Evolutionary conservation across 176 grass and related monocot genomes (phyloP).

Genomic region (Canna indica): DNA sequence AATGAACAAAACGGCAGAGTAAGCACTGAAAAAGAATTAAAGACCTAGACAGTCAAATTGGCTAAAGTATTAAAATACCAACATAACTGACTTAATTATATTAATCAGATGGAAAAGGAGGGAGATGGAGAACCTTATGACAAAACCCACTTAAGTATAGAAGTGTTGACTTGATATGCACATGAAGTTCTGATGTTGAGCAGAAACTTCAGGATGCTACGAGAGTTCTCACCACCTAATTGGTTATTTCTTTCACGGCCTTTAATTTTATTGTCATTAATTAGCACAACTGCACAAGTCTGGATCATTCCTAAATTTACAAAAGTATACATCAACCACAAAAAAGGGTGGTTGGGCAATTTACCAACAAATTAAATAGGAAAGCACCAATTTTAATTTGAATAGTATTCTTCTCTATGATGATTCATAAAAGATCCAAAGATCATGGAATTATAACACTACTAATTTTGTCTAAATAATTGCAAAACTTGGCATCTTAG

Average conservation of each 20-base stretch:
- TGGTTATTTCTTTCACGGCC: neutral
- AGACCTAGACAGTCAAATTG: neutral
- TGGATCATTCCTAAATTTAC: no score
- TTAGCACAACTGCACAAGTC: no score
- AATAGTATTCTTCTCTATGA: no score
- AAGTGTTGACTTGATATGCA: no score
- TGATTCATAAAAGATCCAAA: no score
- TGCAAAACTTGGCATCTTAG: neutral
- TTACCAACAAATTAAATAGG: no score
- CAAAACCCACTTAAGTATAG: no score
- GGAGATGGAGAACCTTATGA: no score
- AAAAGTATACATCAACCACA: no score
- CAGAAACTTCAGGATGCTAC: neutral
- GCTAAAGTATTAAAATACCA: neutral
- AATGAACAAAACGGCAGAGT: neutral
- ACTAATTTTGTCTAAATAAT: neutral
- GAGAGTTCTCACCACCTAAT: neutral
- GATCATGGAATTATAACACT: neutral
- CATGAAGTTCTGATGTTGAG: no score
- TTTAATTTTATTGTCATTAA: neutral
- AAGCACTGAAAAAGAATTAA: neutral
- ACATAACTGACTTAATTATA: neutral
- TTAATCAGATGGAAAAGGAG: neutral
- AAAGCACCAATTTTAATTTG: no score
- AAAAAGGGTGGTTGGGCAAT: no score